These are phyloP conservation scores for Trichosporon coremiiforme DNA, from an alignment of 1,284 basidiomycete genomes.

Conservation along the genomic window DNA sequence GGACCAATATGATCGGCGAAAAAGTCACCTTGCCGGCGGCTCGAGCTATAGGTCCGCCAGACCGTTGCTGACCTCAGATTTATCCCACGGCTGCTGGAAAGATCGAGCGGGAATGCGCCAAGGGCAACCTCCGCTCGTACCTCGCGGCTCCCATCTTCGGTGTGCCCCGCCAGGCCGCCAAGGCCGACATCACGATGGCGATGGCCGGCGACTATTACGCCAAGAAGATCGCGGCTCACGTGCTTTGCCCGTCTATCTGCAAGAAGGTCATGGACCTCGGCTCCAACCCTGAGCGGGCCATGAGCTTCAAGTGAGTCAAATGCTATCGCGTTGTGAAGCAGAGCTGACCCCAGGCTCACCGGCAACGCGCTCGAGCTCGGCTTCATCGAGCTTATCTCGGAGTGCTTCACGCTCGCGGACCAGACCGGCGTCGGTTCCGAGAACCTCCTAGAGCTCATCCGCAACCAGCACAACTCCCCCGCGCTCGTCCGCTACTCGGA, in stretches of 20 bases:
- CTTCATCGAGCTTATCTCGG: constrained; percentile 73
- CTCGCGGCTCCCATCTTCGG: constrained; percentile 82
- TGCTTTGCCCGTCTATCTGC: constrained; percentile 72
- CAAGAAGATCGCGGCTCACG: constrained; percentile 76
- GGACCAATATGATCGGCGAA: constrained; percentile 5
- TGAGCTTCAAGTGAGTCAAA: constrained; percentile 72
- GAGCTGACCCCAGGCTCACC: constrained; percentile 41
- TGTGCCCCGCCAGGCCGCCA: constrained; percentile 65
- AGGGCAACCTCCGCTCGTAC: constrained; percentile 65
- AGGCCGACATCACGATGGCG: constrained; percentile 70
- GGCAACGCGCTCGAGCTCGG: constrained; percentile 54
- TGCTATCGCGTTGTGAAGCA: background rate
- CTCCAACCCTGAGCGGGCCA: constrained; percentile 61
- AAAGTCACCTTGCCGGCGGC: constrained; percentile 10
- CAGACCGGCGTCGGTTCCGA: constrained; percentile 76
- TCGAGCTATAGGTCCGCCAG: background rate
- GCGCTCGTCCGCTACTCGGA: constrained; percentile 39
- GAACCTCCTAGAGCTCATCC: constrained; percentile 63
- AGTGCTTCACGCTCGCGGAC: constrained; percentile 78
- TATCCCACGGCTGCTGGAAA: constrained; percentile 74
- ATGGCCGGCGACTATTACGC: constrained; percentile 81
- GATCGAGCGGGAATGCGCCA: constrained; percentile 68
- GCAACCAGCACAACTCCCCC: constrained; percentile 57
- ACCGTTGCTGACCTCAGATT: constrained; percentile 58
- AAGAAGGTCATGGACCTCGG: constrained; percentile 65